phyloP scores from a whole-genome alignment of 768 basidiomycete species.

The Lactarius psammicola region DNA sequence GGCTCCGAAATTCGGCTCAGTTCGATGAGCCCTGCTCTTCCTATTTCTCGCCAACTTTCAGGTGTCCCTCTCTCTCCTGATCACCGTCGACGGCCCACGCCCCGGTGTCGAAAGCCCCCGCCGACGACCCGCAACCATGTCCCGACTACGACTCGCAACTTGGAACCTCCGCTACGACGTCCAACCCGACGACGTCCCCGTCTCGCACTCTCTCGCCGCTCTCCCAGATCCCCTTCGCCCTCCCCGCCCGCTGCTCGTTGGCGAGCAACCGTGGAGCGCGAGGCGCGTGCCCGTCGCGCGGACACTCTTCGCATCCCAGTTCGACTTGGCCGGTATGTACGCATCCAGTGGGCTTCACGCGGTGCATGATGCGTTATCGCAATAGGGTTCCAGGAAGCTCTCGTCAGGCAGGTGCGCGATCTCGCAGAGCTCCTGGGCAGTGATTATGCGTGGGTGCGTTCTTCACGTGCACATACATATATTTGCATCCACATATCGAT shows the following conservation, averaged over 20 bases:
- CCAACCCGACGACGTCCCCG: slow-evolving; percentile 48
- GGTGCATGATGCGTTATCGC: neutral
- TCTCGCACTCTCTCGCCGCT: slow-evolving; percentile 44
- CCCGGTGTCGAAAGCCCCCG: neutral
- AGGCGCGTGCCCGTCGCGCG: slow-evolving; percentile 49
- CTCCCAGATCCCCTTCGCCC: slow-evolving; percentile 46
- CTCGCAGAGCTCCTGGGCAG: slow-evolving; percentile 52
- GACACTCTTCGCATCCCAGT: slow-evolving; percentile 42
- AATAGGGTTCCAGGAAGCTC: slow-evolving; percentile 54
- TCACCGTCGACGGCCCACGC: neutral
- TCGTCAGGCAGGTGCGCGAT: slow-evolving; percentile 56
- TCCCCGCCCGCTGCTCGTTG: slow-evolving; percentile 35
- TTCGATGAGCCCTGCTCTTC: neutral
- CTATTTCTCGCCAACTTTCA: neutral
- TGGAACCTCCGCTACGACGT: slow-evolving; percentile 58
- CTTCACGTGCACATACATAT: no score
- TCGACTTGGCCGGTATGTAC: slow-evolving; percentile 42
- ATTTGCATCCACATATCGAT: neutral
- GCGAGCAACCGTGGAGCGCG: slow-evolving; percentile 56
- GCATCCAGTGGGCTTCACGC: neutral
- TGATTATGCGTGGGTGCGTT: slow-evolving; percentile 52
- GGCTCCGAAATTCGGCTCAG: neutral
- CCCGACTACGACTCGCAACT: slow-evolving; percentile 36
- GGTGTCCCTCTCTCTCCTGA: neutral
- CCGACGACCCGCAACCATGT: slow-evolving; percentile 12